A percentile compares a stretch with the other conserved stretches of the same genome.
Conservation (phyloP, 2,329 filamentous ascomycete species). For the Anisogramma anomala region DNA sequence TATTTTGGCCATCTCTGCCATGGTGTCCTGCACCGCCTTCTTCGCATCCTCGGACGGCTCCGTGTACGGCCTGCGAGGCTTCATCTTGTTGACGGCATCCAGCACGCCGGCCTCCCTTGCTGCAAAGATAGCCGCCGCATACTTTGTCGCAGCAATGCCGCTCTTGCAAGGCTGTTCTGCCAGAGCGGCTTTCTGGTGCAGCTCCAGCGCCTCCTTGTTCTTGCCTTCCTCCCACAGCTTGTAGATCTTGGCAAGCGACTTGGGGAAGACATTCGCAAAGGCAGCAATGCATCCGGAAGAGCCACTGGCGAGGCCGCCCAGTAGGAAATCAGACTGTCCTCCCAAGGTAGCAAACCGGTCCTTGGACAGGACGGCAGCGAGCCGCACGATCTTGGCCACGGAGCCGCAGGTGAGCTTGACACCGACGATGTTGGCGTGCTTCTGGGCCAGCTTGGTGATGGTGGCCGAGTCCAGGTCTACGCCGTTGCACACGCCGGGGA, state of each 20-base stretch:
- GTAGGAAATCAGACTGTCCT: conserved; percentile 61
- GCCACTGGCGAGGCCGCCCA: conserved; percentile 47
- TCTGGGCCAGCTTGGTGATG: conserved; percentile 40
- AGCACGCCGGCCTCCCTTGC: conserved; percentile 48
- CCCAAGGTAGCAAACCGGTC: conserved; percentile 56
- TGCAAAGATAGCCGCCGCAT: conserved; percentile 49
- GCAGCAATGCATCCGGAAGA: conserved; percentile 50
- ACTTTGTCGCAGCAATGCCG: conserved; percentile 58
- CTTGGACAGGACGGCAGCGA: conserved; percentile 38
- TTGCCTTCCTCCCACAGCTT: conserved; percentile 48
- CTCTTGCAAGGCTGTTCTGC: conserved; percentile 55
- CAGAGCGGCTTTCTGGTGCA: conserved; percentile 51
- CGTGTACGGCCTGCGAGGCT: conserved; percentile 51
- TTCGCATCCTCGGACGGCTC: conserved; percentile 33
- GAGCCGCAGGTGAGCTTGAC: conserved; percentile 60
- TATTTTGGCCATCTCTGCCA: conserved; percentile 34
- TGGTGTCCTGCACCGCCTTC: conserved; percentile 27
- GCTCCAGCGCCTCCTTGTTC: conserved; percentile 42
- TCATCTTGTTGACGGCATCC: conserved; percentile 44
- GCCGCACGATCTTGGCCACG: conserved; percentile 51
- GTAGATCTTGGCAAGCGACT: conserved; percentile 46
- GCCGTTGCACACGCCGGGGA: conserved; percentile 56
- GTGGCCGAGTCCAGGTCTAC: conserved; percentile 56
- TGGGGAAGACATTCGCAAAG: conserved; percentile 51
- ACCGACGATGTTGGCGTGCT: conserved; percentile 44